Evolutionary conservation across 495 filamentous ascomycete genomes (phyloP), one percentile per base, ranked within the genome.

Genomic region (Mytilinidion resinicola): DNA sequence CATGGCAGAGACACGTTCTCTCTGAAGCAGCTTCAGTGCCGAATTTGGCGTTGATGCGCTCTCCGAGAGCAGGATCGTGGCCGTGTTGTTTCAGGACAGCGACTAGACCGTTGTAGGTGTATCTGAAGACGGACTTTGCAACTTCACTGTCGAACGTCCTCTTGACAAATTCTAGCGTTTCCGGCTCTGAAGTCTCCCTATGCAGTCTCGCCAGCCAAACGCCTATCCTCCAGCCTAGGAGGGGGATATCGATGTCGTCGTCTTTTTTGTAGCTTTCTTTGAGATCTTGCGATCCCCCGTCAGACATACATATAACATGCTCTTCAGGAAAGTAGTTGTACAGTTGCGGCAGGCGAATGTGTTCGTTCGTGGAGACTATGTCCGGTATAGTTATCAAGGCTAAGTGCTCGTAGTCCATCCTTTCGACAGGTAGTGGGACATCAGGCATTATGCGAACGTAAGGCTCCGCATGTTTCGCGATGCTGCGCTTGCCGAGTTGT

Each of bases 261-360:
- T 50, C 46, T 3, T 21, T 50, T 50, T 50, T 57, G 30, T 57
- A 57, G 44, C 30, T 41, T 36, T 51, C 55, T 30, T 57, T 57
- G 39, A 57, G 43, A 15, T 36, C 25, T 41, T 41, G 6, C 25
- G 55, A 36, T 15, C 55, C 55, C 20, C 46, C 46, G 20, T 50
- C 46, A 25, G 46, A 50, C 46, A 50, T 50, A 25, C 46, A 50
- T 9, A 50, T 15, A 4, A 50, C 46, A 50, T 50, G 46, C 46
- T 55, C 53, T 2, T 55, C 53, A 55, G 53, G 53, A 46, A 55
- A 55, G 53, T 55, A 55, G 53, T 55, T 55, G n/a, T 55, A 55
- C 19, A 55, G 10, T 48, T 55, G 53, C 36, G 53, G 53, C 4
- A 55, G 36, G 37, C 35, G 53, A 55, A 55, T 35, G 38, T 55